Base-by-base conservation (phyloP, 208 protist genomes). In the Trichomonas tenax region DNA sequence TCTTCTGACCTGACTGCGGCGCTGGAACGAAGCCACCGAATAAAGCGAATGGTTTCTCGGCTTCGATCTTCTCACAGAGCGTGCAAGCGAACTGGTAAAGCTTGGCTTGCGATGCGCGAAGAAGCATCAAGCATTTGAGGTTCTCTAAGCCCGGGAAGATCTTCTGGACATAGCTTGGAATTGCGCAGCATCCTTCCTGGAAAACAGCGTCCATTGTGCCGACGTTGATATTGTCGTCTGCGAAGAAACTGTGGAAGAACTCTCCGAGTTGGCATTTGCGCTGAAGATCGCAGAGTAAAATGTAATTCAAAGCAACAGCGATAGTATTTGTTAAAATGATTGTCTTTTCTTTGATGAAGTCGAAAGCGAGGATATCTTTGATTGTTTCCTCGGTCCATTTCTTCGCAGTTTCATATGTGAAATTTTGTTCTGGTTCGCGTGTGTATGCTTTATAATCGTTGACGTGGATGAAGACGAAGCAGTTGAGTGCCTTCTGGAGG, bases 11-110 rank as follows among this genome's bases (percentile, higher is more conserved):
- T 1, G n/a, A 10, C 41, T 90, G 82, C 9, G 41, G 23, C 23
- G 82, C 82, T 48, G 82, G 82, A 48, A 90, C 82, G 41, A 90
- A 90, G 10, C 82, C 82, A 10, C 82, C 82, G n/a, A 90, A 90
- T 34, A 90, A 34, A 2, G 82, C 82, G n/a, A 48, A 44, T 48
- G 82, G 82, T n/a, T 26, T 26, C n/a, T 82, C 63, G 23, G 63
- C 31, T 6, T 36, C 9, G 1, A 38, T 41, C 14, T 10, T 36
- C 1, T 86, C 81, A 41, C 6, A 17, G 10, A 34, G n/a, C 9
- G 11, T n/a, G 31, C 63, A 82, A 26, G n/a, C n/a, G n/a, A 38
- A 48, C 9, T 90, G n/a, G n/a, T n/a, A 90, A 23, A 90, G 41
- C 3, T 48, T 90, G 15, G 45, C 41, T 48, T 90, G 82, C 15